phyloP scores from a whole-genome alignment of 2,329 filamentous ascomycete species.

The Hypoxylon sp. region DNA sequence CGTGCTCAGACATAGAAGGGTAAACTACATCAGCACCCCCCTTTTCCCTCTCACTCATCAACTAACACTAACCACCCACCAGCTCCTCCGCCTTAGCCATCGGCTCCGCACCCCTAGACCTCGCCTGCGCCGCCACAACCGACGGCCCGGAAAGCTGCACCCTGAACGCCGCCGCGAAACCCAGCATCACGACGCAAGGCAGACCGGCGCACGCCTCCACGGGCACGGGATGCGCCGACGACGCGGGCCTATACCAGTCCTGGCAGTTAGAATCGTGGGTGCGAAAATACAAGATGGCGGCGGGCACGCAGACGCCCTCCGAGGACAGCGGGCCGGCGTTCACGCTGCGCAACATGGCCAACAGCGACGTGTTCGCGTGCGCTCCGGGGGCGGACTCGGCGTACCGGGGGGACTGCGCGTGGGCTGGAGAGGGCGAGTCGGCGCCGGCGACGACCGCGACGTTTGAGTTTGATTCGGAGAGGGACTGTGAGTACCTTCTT shows the following conservation, averaged over 20 bases:
- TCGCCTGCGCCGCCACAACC: slow-evolving; percentile 47
- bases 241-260: slow-evolving; percentile 47
- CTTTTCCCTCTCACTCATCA: neutral
- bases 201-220: slow-evolving; percentile 25
- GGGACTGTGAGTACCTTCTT: slow-evolving; percentile 30
- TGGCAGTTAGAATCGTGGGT: slow-evolving; percentile 52
- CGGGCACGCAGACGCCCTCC: slow-evolving; percentile 39
- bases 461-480: slow-evolving; percentile 48
- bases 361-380: slow-evolving; percentile 45
- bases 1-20: slow-evolving; percentile 49
- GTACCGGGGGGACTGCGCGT: slow-evolving; percentile 47
- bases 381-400: neutral
- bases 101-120: slow-evolving; percentile 46
- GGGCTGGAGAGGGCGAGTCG: slow-evolving; percentile 13
- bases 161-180: slow-evolving; percentile 42
- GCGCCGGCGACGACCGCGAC: slow-evolving; percentile 40
- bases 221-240: slow-evolving; percentile 43
- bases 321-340: slow-evolving; percentile 51
- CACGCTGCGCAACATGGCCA: slow-evolving; percentile 46
- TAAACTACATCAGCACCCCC: slow-evolving; percentile 19
- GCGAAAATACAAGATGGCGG: slow-evolving; percentile 46
- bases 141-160: slow-evolving; percentile 44
- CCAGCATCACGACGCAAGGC: neutral
- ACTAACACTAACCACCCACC: slow-evolving; percentile 2
- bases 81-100: slow-evolving; percentile 49